Conservation (phyloP, 148 eudicot genomes). For the Dysphania ambrosioides region DNA sequence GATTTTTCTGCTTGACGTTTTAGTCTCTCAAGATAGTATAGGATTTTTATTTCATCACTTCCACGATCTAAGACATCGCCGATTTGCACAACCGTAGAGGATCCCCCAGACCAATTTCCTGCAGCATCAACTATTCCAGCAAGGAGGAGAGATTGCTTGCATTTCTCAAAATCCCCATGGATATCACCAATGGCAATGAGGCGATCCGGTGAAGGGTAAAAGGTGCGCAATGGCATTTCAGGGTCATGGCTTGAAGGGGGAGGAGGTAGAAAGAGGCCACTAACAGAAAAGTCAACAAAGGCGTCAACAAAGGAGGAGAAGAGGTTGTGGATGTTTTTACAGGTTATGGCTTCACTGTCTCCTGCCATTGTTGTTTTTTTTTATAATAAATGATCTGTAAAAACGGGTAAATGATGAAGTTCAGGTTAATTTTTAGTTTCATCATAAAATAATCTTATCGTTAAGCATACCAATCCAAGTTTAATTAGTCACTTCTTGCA, state of each 20-base stretch:
- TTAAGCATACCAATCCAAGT: neutral
- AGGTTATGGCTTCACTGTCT: conserved; percentile 23
- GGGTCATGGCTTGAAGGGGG: conserved; percentile 16
- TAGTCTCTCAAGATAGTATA: conserved; percentile 67
- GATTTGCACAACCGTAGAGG: conserved; percentile 75
- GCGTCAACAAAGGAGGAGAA: conserved; percentile 77
- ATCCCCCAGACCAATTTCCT: conserved; percentile 70
- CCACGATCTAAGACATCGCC: conserved; percentile 96
- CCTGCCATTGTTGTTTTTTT: conserved; percentile 11
- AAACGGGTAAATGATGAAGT: conserved; percentile 10
- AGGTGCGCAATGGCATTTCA: conserved; percentile 27
- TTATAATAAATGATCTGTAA: conserved; percentile 9
- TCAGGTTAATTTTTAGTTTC: neutral
- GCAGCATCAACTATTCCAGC: conserved; percentile 55
- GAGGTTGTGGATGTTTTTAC: conserved; percentile 49
- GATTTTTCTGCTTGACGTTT: conserved; percentile 53
- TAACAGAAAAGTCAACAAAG: conserved; percentile 52
- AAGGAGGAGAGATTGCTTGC: conserved; percentile 60
- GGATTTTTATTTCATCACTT: conserved; percentile 60
- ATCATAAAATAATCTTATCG: neutral
- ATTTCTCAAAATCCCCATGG: conserved; percentile 79
- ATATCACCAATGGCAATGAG: conserved; percentile 83
- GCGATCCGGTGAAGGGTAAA: conserved; percentile 51
- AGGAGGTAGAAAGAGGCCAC: conserved; percentile 62
- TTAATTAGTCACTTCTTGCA: neutral